These are phyloP conservation scores for Boletus subparvulus DNA, from an alignment of 768 basidiomycete species.

Conservation along the genomic window DNA sequence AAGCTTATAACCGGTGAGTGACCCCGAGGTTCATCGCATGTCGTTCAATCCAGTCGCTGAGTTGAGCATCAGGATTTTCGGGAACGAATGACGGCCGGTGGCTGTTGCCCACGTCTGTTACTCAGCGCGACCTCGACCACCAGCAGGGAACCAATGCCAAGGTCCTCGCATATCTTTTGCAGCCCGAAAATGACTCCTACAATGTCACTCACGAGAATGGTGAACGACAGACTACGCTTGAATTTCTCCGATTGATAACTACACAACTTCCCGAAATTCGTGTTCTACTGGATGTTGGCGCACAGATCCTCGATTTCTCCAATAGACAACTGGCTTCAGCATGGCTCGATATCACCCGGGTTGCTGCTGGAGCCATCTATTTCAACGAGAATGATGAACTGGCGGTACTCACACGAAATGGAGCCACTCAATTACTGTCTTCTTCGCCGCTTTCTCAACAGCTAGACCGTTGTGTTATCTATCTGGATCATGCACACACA, in stretches of 20 bases:
- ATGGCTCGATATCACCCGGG: conserved; percentile 37
- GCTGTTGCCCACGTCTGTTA: conserved; percentile 33
- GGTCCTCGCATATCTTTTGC: conserved; percentile 29
- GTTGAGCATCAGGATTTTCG: conserved; percentile 32
- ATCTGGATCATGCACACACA: conserved; percentile 40
- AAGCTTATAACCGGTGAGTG: conserved; percentile 7
- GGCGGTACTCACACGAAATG: conserved; percentile 24
- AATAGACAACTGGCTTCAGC: conserved; percentile 38
- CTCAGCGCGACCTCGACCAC: conserved; percentile 23
- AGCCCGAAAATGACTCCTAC: conserved; percentile 16
- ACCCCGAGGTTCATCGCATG: not conserved
- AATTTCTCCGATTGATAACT: conserved; percentile 29
- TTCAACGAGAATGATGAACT: conserved; percentile 30
- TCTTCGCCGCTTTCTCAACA: conserved; percentile 30
- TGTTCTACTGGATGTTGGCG: conserved; percentile 54
- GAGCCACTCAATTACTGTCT: conserved; percentile 9
- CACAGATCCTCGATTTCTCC: conserved; percentile 50
- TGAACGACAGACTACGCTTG: not conserved
- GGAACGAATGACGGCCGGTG: conserved; percentile 41
- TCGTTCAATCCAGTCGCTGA: not conserved
- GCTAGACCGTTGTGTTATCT: conserved; percentile 32
- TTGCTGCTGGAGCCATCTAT: conserved; percentile 24
- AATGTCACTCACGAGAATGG: not conserved
- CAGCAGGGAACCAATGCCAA: conserved; percentile 44
- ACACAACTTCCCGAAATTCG: conserved; percentile 35